These are phyloP conservation scores for Suhomyces tanzawaensis DNA, from an alignment of 805 yeast species.

Conservation along the genomic window DNA sequence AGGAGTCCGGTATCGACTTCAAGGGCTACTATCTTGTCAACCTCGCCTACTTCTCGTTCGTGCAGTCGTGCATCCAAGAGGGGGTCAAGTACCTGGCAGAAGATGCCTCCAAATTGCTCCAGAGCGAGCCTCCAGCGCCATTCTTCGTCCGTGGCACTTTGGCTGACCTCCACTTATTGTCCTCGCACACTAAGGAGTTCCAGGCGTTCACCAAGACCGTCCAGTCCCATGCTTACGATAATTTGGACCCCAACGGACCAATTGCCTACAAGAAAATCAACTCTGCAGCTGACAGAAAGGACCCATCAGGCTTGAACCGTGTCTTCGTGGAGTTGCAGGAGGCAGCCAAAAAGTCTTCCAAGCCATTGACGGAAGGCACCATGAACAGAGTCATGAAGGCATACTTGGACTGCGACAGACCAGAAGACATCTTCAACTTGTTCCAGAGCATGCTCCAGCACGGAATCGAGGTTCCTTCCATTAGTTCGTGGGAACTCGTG, in stretches of 20 bases:
- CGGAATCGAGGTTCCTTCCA: constrained; percentile 39
- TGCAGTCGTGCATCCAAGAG: constrained; percentile 26
- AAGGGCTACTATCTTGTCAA: constrained; percentile 17
- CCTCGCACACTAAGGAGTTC: constrained; percentile 6
- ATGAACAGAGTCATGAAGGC: constrained; percentile 46
- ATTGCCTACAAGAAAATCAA: constrained; percentile 22
- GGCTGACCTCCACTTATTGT: constrained; percentile 12
- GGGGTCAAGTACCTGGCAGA: constrained; percentile 20
- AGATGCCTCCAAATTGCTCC: constrained; percentile 28
- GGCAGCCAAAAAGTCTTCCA: constrained; percentile 23
- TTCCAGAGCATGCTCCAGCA: constrained; percentile 49
- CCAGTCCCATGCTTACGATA: constrained; percentile 14
- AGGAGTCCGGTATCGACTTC: constrained; percentile 11
- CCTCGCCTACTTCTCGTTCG: constrained; percentile 35
- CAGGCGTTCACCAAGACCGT: constrained; percentile 5
- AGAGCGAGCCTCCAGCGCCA: constrained; percentile 22
- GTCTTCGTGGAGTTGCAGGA: constrained; percentile 25
- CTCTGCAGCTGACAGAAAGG: constrained; percentile 16
- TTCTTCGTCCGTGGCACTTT: constrained; percentile 18
- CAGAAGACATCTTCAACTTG: constrained; percentile 38
- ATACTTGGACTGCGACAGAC: constrained; percentile 35
- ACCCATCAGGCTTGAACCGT: constrained; percentile 17
- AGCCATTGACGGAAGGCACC: constrained; percentile 39
- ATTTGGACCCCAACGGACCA: constrained; percentile 35
- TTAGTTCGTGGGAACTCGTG: constrained; percentile 59